Percentiles rank a stretch among this genome's conserved stretches.
Evolutionary conservation across 108 stramenopile species (phyloP).

Genomic region (Skeletonema grethae): DNA sequence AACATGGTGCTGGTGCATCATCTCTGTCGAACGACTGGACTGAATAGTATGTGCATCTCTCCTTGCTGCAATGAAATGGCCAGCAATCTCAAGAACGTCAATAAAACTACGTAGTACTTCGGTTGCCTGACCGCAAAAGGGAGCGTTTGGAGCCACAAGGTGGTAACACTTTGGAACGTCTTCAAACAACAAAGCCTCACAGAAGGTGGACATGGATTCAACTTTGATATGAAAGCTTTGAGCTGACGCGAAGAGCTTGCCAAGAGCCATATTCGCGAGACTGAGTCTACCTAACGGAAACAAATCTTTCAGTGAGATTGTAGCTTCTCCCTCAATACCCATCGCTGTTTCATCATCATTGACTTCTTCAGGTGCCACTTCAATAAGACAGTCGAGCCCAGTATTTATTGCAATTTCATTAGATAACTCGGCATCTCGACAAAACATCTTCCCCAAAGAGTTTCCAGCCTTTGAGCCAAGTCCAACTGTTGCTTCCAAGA

Average conservation of each 20-base stretch:
- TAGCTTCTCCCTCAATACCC: not conserved
- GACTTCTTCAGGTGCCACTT: not conserved
- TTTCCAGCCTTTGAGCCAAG: slow-evolving; percentile 6
- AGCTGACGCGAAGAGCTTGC: slow-evolving; percentile 12
- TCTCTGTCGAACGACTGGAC: not conserved
- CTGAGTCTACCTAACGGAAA: slow-evolving; percentile 29
- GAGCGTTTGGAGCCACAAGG: slow-evolving; percentile 7
- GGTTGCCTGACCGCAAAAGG: slow-evolving; percentile 14
- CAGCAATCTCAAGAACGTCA: slow-evolving; percentile 8
- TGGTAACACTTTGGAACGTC: slow-evolving; percentile 31
- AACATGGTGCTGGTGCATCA: slow-evolving; percentile 37
- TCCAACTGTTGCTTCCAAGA: slow-evolving; percentile 1
- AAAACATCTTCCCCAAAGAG: not conserved
- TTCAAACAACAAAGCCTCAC: slow-evolving; percentile 21
- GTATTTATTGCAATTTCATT: not conserved
- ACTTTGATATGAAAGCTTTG: not conserved
- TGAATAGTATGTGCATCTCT: not conserved
- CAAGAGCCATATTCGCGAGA: slow-evolving; percentile 21
- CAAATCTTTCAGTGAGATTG: not conserved
- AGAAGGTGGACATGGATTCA: slow-evolving; percentile 7
- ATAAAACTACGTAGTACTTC: slow-evolving; percentile 22
- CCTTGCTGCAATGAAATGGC: slow-evolving; percentile 3
- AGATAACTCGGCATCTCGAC: not conserved
- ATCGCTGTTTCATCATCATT: not conserved
- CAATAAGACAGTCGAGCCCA: not conserved